Base-by-base conservation (phyloP, 2,329 filamentous ascomycete genomes). In the Pseudocercospora ulei region DNA sequence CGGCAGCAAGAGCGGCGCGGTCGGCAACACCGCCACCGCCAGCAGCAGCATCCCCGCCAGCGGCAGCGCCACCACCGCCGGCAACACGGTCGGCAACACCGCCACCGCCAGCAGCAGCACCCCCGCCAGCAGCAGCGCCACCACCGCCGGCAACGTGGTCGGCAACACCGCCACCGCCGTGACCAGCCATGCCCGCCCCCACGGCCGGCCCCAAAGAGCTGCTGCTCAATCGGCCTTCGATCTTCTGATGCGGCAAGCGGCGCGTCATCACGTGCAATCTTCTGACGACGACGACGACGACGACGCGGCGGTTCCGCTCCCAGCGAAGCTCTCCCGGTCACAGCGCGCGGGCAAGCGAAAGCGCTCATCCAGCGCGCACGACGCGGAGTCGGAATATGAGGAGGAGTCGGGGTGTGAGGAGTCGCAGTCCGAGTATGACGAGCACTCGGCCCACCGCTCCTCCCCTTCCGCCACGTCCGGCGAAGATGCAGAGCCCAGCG, bases 281-380 rank as follows among this genome's bases (percentile, higher is more conserved):
- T 24, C 19, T 14, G 33, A 35, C 1, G 20, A 24, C 11, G 33
- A 34, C 3, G n/a, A 25, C 23, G 23, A 3, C 3, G 23, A 7
- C 23, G 6, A 7, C 6, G 23, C 23, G 3, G 23, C 23, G 3
- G 6, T n/a, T 12, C 12, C 23, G n/a, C 13, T 29, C 11, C 7
- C 16, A 3, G 11, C 17, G 19, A 7, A 22, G 3, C 3, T 2
- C 18, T 22, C 17, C n/a, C 17, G 1, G 13, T 7, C 8, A 4
- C 17, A 14, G 19, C 4, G 2, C 4, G 16, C 20, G 11, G 2
- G 12, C 7, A 35, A 26, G 22, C 16, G 33, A 16, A n/a, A 25
- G 23, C 28, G 8, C n/a, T 28, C 1, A 28, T 38, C 5, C 23
- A n/a, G 25, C 5, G 35, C 20, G 35, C 25, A 28, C 24, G 29